Evolutionary conservation across 2,329 filamentous ascomycete genomes (phyloP), one percentile per base, ranked within the genome.

Genomic region (Calycina marina): DNA sequence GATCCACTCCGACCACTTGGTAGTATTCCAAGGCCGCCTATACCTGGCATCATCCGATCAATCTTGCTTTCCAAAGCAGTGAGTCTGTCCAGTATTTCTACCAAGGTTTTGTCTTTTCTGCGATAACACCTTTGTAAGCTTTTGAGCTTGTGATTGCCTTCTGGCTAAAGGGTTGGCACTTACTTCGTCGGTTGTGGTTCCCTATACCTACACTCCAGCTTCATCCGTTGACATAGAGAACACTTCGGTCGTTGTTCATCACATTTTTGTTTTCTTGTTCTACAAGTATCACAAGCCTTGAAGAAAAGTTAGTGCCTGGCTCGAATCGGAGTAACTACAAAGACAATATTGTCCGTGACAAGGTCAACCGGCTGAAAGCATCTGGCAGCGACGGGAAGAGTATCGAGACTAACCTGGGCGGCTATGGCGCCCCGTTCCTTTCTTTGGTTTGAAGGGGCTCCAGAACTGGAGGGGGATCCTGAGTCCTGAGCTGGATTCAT

Each of bases 111-210:
- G 48, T 75, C 70, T 53, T 75, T 75, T 48, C 69, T 73, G 44
- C 18, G n/a, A 27, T 24, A 43, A 18, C 25, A 38, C 32, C 40
- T 28, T n/a, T 43, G 34, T 36, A 44, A 41, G 36, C n/a, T n/a
- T n/a, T n/a, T n/a, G n/a, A n/a, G n/a, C n/a, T n/a, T n/a, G n/a
- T n/a, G n/a, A n/a, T n/a, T n/a, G n/a, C n/a, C n/a, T n/a, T n/a
- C n/a, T n/a, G n/a, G n/a, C n/a, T n/a, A n/a, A n/a, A n/a, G n/a
- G n/a, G n/a, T n/a, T n/a, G n/a, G 34, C 31, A 60, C 67, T 56
- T 61, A 73, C 69, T 75, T 76, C 32, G 71, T 76, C 20, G 69
- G 69, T 43, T 65, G 62, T 15, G 69, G 67, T 41, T 72, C 68
- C 42, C 68, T 58, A 48, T 77, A 77, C 40, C 60, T 59, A 49